Conservation (phyloP, 169 alveolate genomes). For the Eimeria mitis region DNA sequence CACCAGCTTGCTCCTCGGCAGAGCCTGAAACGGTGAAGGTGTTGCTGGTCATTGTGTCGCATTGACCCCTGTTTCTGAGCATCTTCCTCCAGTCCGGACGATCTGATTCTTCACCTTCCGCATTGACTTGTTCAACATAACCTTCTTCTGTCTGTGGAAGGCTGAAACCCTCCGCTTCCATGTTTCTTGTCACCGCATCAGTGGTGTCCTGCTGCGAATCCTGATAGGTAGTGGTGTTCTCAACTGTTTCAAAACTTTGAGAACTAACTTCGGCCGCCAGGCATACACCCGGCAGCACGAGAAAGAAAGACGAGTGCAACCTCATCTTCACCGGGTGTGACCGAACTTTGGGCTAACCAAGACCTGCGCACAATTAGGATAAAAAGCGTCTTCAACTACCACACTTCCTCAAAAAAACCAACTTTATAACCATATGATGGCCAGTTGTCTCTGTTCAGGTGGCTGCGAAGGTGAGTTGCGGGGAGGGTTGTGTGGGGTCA, state of each 20-base stretch:
- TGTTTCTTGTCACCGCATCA: conserved; percentile 5
- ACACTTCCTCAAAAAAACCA: conserved; percentile 12
- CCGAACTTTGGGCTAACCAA: not conserved
- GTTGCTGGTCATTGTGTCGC: not conserved
- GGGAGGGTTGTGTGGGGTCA: conserved; percentile 62
- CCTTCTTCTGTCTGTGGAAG: conserved; percentile 19
- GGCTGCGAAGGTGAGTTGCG: conserved; percentile 2
- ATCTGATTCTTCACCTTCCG: not conserved
- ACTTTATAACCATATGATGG: conserved; percentile 44
- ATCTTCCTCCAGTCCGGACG: conserved; percentile 1
- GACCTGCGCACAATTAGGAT: not conserved
- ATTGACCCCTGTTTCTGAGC: conserved; percentile 53
- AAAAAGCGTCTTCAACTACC: not conserved
- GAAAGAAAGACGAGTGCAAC: conserved; percentile 51
- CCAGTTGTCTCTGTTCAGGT: not conserved
- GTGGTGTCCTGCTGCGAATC: not conserved
- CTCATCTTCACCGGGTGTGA: conserved; percentile 33
- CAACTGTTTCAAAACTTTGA: conserved; percentile 31
- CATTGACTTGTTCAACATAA: not conserved
- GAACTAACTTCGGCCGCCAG: conserved; percentile 22
- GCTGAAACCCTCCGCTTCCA: conserved; percentile 44
- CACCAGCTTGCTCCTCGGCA: not conserved
- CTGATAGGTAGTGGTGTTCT: conserved; percentile 5
- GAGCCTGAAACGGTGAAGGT: conserved; percentile 24
- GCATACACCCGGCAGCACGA: conserved; percentile 54